Evolutionary conservation across 2,329 filamentous ascomycete genomes (phyloP).

Genomic region (Penicillium frequentans): DNA sequence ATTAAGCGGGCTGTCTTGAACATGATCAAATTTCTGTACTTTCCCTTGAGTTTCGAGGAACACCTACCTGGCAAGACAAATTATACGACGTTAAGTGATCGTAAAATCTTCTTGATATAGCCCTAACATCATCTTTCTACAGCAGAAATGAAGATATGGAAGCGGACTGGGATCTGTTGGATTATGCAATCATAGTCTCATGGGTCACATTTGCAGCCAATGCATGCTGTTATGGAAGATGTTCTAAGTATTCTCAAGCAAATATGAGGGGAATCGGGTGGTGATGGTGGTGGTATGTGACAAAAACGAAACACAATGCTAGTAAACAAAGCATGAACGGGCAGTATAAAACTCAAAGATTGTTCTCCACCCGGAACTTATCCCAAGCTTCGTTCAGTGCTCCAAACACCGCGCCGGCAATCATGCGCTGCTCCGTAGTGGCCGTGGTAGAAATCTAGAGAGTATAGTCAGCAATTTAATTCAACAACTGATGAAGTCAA

Average conservation of each 20-base stretch:
- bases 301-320: not conserved
- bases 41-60: not conserved
- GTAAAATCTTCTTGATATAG: not conserved
- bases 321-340: constrained; percentile 5
- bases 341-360: constrained; percentile 40
- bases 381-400: constrained; percentile 69
- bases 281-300: constrained; percentile 2
- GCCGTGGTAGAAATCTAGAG: constrained; percentile 61
- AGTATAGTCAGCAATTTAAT: constrained; percentile 4
- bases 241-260: constrained; percentile 8
- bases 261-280: not conserved
- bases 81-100: not conserved
- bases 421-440: constrained; percentile 68
- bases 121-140: not conserved
- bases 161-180: not conserved
- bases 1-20: constrained; percentile 5
- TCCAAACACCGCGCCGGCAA: constrained; percentile 64
- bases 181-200: constrained; percentile 9
- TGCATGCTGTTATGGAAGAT: constrained; percentile 4
- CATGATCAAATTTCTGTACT: not conserved
- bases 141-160: not conserved
- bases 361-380: constrained; percentile 66
- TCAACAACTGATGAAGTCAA: not conserved
- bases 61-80: not conserved
- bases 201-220: constrained; percentile 1